Conservation (phyloP, 176 grass and related monocot genomes). For the Cocos nucifera region DNA sequence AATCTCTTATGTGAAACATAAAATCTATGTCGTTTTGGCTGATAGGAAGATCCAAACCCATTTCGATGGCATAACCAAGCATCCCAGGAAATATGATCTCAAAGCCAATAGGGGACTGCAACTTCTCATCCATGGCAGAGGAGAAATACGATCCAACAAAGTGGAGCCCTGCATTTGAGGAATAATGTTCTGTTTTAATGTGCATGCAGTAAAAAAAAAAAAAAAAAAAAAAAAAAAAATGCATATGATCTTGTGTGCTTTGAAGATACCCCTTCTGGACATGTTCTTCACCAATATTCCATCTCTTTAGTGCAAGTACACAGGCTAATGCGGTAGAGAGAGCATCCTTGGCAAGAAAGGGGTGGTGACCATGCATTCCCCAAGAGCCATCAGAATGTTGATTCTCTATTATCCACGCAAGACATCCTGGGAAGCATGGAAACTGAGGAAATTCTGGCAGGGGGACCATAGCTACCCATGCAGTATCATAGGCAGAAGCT, state of each 20-base stretch:
- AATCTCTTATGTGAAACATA: constrained; percentile 27
- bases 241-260: not conserved
- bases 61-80: constrained; percentile 38
- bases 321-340: constrained; percentile 58
- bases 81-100: constrained; percentile 56
- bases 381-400: constrained; percentile 62
- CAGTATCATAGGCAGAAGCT: constrained; percentile 55
- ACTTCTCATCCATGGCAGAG: constrained; percentile 28
- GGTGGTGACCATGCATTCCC: constrained; percentile 17
- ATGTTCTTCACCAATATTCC: constrained; percentile 54
- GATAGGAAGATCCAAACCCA: constrained; percentile 38
- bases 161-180: constrained; percentile 28
- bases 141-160: constrained; percentile 48
- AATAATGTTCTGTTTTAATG: no score
- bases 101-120: constrained; percentile 52
- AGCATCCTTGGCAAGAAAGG: constrained; percentile 28
- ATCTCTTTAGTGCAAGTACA: constrained; percentile 55
- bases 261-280: constrained; percentile 43
- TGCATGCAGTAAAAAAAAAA: no score
- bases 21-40: constrained; percentile 18
- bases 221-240: not conserved
- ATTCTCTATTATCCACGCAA: constrained; percentile 60
- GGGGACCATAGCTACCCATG: constrained; percentile 88
- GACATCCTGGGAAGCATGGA: constrained; percentile 49
- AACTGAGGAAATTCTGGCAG: constrained; percentile 19